Conservation (phyloP, 192 early-diverging fungal species). For the Coemansia sp. region DNA sequence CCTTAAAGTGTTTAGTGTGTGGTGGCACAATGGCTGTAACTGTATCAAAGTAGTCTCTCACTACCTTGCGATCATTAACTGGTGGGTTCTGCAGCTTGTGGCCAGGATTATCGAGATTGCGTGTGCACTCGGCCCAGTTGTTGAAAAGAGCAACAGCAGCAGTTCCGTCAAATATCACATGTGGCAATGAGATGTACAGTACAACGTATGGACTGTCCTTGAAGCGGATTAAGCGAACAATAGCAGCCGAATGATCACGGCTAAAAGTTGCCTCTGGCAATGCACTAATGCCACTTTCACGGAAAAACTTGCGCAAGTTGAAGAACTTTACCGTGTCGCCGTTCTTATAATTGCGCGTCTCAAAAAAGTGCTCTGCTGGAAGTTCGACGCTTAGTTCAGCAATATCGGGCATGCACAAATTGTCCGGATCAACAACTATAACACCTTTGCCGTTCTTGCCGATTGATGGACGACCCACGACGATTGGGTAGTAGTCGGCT, state of each 20-base stretch:
- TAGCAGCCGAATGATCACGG: constrained; percentile 20
- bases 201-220: constrained; percentile 30
- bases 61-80: constrained; percentile 20
- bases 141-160: constrained; percentile 24
- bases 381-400: constrained; percentile 26
- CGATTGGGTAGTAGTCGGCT: constrained; percentile 47
- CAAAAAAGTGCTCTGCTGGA: constrained; percentile 33
- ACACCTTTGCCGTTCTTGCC: constrained; percentile 26
- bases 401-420: constrained; percentile 40
- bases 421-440: constrained; percentile 25
- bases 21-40: constrained; percentile 25
- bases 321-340: constrained; percentile 29
- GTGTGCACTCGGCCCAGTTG: constrained; percentile 42
- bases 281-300: constrained; percentile 16
- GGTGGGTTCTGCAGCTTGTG: constrained; percentile 22
- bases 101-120: constrained; percentile 17
- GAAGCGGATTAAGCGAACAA: constrained; percentile 39
- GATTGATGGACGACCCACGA: constrained; percentile 32
- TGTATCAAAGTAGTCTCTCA: constrained; percentile 26
- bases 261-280: constrained; percentile 36
- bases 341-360: background rate
- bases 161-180: constrained; percentile 41
- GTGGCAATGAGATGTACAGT: constrained; percentile 32
- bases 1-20: constrained; percentile 35
- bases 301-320: constrained; percentile 33